Evolutionary conservation across 331 rosid genomes (phyloP), one percentile per base, ranked within the genome.

Genomic region (Rosa hybrid): DNA sequence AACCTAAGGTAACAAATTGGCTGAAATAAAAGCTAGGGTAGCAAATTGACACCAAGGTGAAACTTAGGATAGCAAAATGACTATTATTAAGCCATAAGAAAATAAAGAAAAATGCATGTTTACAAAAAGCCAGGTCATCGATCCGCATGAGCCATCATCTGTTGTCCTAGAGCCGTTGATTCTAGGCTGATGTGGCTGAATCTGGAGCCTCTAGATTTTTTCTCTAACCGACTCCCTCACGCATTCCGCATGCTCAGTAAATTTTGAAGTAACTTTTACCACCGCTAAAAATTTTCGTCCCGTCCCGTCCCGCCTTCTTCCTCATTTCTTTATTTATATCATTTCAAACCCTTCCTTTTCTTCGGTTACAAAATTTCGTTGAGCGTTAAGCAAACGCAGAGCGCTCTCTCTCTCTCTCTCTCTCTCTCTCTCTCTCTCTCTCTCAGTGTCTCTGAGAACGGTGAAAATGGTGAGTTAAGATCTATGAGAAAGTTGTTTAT

Each of bases 241-340:
- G 56, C 79, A 8, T 72, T 83, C 23, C 68, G 27, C 76, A 54
- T 65, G 79, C 5, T 60, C 50, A 34, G 70, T 14, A 41, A 62
- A 50, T 76, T 65, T 82, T 81, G 65, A 72, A 42, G 72, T 8
- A 46, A 81, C 57, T 68, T 10, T 59, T 4, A 8, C 30, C 23
- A 5, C 12, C 8, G 86, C 49, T 87, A 86, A 87, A 85, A 89
- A 10, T 78, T 77, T 48, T 38, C 68, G 12, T 77, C 67, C 12
- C 64, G 77, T 82, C 91, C 91, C 92, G 89, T 82, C 91, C 91
- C 92, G 89, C 94, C 84, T 78, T 82, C 77, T 79, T 83, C 53
- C 45, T 60, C 72, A 12, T 57, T 71, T 68, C 11, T 14, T 23
- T 45, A 64, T 27, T 30, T 64, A 27, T 30, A 64, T 60, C 44